A percentile compares a stretch with the other conserved stretches of the same genome.
Conservation (phyloP, 106 monocot genomes). For the Narthecium ossifragum region DNA sequence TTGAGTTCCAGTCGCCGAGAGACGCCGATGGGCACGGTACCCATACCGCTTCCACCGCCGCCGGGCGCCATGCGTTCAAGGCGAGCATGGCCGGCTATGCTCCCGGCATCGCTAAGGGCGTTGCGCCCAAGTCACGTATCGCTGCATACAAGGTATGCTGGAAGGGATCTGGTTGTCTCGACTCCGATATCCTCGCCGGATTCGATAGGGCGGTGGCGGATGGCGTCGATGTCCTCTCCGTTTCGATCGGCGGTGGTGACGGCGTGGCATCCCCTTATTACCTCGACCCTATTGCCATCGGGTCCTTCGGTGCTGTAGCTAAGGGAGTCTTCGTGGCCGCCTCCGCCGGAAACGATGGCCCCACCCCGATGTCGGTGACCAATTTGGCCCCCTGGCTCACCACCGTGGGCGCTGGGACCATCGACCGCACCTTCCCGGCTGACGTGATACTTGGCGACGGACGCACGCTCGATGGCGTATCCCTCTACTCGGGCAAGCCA, state of each 20-base stretch:
- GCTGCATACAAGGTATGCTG: conserved; percentile 58
- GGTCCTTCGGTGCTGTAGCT: conserved; percentile 31
- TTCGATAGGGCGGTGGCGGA: conserved; percentile 45
- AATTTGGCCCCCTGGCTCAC: too few relatives aligned
- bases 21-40: conserved; percentile 59
- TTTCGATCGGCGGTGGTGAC: conserved; percentile 36
- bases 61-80: conserved; percentile 21
- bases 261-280: conserved; percentile 22
- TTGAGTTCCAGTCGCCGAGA: conserved; percentile 21
- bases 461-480: too few relatives aligned
- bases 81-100: conserved; percentile 36
- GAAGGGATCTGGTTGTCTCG: conserved; percentile 15
- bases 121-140: conserved; percentile 42
- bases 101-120: conserved; percentile 36
- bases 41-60: too few relatives aligned
- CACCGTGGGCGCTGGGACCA: too few relatives aligned
- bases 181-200: conserved; percentile 37
- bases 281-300: conserved; percentile 41
- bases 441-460: too few relatives aligned
- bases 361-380: too few relatives aligned
- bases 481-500: too few relatives aligned
- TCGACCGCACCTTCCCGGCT: too few relatives aligned
- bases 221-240: too few relatives aligned
- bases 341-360: too few relatives aligned
- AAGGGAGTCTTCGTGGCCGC: conserved; percentile 42